These are phyloP conservation scores for Mycocentrospora acerina DNA, from an alignment of 2,329 filamentous ascomycete genomes.

Conservation along the genomic window DNA sequence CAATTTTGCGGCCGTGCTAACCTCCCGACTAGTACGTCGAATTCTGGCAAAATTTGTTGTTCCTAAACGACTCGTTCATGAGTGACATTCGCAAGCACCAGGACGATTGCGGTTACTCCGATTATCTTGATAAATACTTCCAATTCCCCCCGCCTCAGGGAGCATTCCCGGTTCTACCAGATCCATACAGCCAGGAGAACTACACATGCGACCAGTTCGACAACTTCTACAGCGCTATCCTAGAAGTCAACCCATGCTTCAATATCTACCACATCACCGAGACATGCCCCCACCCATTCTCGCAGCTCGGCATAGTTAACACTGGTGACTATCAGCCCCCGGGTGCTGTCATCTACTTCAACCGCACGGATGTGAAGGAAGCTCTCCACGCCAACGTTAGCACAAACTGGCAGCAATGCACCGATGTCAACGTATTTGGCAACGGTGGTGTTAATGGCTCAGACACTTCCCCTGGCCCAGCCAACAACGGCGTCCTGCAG, in stretches of 20 bases:
- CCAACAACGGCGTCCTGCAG: conserved; percentile 45
- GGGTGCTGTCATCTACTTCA: conserved; percentile 51
- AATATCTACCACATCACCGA: conserved; percentile 52
- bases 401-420: conserved; percentile 48
- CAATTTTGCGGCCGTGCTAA: no score
- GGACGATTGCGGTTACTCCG: conserved; percentile 27
- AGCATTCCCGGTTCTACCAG: conserved; percentile 34
- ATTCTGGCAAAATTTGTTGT: conserved; percentile 45
- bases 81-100: conserved; percentile 35
- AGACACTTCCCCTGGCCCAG: conserved; percentile 44
- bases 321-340: conserved; percentile 43
- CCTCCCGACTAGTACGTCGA: conserved; percentile 27
- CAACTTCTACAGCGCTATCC: conserved; percentile 41
- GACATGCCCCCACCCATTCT: conserved; percentile 48
- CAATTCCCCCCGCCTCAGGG: conserved; percentile 43
- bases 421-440: conserved; percentile 46
- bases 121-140: conserved; percentile 35
- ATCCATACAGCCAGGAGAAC: conserved; percentile 20
- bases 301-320: conserved; percentile 43
- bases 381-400: conserved; percentile 52
- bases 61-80: conserved; percentile 47
- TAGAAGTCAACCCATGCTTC: conserved; percentile 53
- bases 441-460: conserved; percentile 27
- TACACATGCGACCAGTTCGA: conserved; percentile 45
- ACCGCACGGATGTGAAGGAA: conserved; percentile 53